Evolutionary conservation across 2,329 filamentous ascomycete genomes (phyloP).

Genomic region (Ceratocystis papillata): DNA sequence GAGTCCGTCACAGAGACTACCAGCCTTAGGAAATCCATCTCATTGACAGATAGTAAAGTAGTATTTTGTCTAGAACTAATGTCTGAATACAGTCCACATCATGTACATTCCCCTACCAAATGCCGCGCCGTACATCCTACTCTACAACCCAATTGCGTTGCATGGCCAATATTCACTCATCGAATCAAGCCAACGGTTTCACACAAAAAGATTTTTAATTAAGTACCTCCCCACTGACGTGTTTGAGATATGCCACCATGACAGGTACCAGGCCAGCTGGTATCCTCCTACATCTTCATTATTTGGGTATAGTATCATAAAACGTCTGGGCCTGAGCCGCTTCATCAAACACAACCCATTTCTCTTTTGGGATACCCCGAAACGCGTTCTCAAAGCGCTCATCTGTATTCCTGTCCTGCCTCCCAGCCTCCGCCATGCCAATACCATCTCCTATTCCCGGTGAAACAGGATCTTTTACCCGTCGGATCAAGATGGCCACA

Average conservation of each 20-base stretch:
- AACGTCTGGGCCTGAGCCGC: conserved; percentile 36
- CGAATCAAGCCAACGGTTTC: no score
- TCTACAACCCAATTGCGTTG: no score
- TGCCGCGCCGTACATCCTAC: no score
- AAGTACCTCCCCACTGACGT: not conserved
- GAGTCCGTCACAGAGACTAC: no score
- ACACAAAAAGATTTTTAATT: no score
- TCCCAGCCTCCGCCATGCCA: conserved; percentile 51
- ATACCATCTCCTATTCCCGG: not conserved
- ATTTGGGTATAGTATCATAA: conserved; percentile 11
- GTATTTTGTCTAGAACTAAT: no score
- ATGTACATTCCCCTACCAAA: no score
- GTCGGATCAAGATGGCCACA: conserved; percentile 72
- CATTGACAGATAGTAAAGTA: no score
- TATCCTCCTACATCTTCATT: not conserved
- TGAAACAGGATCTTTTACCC: conserved; percentile 49
- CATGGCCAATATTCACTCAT: no score
- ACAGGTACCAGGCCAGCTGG: not conserved
- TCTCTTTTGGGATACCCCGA: conserved; percentile 52
- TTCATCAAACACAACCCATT: conserved; percentile 77
- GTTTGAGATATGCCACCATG: not conserved
- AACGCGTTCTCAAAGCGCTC: conserved; percentile 78
- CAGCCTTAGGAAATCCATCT: no score
- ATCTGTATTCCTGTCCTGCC: conserved; percentile 62
- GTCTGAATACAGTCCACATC: no score